Conservation (phyloP, 345 rosid genomes). For the Aquilaria sinensis region DNA sequence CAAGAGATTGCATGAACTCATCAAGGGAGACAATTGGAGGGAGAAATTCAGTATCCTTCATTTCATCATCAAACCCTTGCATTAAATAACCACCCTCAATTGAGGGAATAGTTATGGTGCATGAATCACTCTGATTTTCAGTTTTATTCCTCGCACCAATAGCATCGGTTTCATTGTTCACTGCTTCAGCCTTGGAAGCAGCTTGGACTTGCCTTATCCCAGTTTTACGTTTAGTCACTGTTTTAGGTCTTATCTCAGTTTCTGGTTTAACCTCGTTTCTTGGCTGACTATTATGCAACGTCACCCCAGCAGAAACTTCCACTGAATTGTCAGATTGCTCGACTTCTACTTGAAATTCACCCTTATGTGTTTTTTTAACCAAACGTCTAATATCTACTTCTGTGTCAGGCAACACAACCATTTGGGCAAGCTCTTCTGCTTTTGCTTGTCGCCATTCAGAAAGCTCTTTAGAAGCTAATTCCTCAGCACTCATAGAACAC, state of each 20-base stretch:
- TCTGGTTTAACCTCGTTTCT: constrained; percentile 25
- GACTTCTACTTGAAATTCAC: constrained; percentile 85
- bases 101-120: constrained; percentile 52
- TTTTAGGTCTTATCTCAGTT: constrained; percentile 9
- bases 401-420: constrained; percentile 80
- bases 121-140: constrained; percentile 22
- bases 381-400: constrained; percentile 68
- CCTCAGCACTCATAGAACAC: constrained; percentile 91
- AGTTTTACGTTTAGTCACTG: constrained; percentile 14
- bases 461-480: constrained; percentile 93
- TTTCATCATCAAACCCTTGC: constrained; percentile 75
- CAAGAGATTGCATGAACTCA: constrained; percentile 86
- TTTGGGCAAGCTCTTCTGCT: constrained; percentile 90
- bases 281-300: constrained; percentile 26
- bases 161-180: constrained; percentile 22
- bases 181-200: too few species aligned
- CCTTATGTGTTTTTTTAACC: constrained; percentile 93
- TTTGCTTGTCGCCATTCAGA: constrained; percentile 94
- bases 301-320: constrained; percentile 52
- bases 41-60: constrained; percentile 72
- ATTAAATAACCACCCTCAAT: constrained; percentile 41
- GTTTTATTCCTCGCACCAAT: constrained; percentile 27
- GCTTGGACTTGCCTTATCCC: too few species aligned
- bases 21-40: constrained; percentile 91
- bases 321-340: constrained; percentile 49